A percentile compares a stretch with the other conserved stretches of the same genome.
Conservation (phyloP, 768 basidiomycete species). For the Saitozyma podzolica region DNA sequence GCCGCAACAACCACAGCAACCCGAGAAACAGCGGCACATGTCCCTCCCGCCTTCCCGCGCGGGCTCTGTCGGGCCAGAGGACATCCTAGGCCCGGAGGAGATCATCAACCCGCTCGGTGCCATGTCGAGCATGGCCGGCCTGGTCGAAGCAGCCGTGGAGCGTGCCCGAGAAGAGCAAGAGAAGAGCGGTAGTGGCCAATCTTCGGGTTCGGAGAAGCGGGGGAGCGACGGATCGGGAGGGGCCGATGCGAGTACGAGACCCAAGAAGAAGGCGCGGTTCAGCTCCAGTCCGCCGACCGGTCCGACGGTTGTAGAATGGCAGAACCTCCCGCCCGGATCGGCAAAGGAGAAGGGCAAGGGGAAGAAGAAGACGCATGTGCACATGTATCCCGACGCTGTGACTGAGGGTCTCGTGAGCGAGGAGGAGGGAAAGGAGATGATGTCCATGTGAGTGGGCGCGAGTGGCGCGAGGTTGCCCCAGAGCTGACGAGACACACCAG, state of each 20-base stretch:
- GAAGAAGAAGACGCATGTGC: slow-evolving; percentile 47
- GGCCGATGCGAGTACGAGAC: slow-evolving; percentile 1
- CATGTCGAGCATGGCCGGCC: slow-evolving; percentile 50
- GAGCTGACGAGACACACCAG: slow-evolving; percentile 55
- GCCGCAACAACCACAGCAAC: background rate
- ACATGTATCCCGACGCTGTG: slow-evolving; percentile 81
- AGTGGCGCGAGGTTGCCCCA: background rate
- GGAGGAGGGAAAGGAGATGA: slow-evolving; percentile 78
- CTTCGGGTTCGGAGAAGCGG: background rate
- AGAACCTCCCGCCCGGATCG: slow-evolving; percentile 27
- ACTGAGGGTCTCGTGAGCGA: slow-evolving; percentile 79
- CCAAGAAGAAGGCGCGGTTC: slow-evolving; percentile 32
- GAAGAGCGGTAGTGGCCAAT: too few species aligned
- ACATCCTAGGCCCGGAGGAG: slow-evolving; percentile 62
- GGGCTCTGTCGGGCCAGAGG: slow-evolving; percentile 64
- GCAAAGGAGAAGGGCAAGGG: slow-evolving; percentile 23
- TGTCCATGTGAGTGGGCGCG: slow-evolving; percentile 66
- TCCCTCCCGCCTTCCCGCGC: slow-evolving; percentile 45
- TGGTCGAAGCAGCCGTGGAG: slow-evolving; percentile 51
- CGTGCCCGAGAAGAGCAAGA: slow-evolving; percentile 44
- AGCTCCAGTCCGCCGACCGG: slow-evolving; percentile 22
- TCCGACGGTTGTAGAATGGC: slow-evolving; percentile 29
- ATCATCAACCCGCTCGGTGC: slow-evolving; percentile 49
- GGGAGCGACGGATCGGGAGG: background rate
- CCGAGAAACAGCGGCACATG: slow-evolving; percentile 25